These are phyloP conservation scores for Phytophthora ramorum DNA, from an alignment of 352 stramenopile genomes.

Conservation along the genomic window DNA sequence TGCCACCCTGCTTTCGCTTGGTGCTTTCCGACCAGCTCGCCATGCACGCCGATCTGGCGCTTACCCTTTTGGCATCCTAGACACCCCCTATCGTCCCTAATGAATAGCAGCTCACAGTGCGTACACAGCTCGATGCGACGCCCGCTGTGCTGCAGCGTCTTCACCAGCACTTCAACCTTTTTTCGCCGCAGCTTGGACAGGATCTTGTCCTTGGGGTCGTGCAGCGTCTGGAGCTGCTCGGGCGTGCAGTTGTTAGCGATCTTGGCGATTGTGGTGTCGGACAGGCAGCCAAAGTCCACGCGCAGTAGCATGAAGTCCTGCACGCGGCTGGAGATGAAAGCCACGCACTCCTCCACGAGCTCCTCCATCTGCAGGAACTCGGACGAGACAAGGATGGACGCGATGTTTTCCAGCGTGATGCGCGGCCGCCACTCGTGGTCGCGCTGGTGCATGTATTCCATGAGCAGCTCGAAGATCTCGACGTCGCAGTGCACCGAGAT, in stretches of 20 bases:
- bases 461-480: constrained; percentile 92
- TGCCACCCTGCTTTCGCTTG: constrained; percentile 52
- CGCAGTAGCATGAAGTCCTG: constrained; percentile 87
- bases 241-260: constrained; percentile 69
- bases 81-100: constrained; percentile 26
- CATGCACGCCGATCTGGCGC: constrained; percentile 49
- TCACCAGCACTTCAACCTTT: constrained; percentile 74
- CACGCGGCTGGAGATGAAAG: constrained; percentile 75
- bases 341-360: constrained; percentile 86
- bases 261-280: constrained; percentile 70
- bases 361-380: constrained; percentile 93
- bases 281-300: constrained; percentile 89
- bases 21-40: constrained; percentile 58
- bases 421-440: constrained; percentile 51
- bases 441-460: constrained; percentile 86
- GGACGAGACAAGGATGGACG: constrained; percentile 91
- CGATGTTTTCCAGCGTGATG: constrained; percentile 77
- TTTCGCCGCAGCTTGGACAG: constrained; percentile 85
- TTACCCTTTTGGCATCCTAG: constrained; percentile 46
- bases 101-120: constrained; percentile 57
- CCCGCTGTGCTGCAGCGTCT: constrained; percentile 36
- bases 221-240: constrained; percentile 66
- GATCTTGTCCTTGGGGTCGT: constrained; percentile 90
- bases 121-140: constrained; percentile 43
- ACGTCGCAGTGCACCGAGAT: constrained; percentile 94